Evolutionary conservation across 148 eudicot species (phyloP), one percentile per base, ranked within the genome.

Genomic region (Rhododendron mucronatum): DNA sequence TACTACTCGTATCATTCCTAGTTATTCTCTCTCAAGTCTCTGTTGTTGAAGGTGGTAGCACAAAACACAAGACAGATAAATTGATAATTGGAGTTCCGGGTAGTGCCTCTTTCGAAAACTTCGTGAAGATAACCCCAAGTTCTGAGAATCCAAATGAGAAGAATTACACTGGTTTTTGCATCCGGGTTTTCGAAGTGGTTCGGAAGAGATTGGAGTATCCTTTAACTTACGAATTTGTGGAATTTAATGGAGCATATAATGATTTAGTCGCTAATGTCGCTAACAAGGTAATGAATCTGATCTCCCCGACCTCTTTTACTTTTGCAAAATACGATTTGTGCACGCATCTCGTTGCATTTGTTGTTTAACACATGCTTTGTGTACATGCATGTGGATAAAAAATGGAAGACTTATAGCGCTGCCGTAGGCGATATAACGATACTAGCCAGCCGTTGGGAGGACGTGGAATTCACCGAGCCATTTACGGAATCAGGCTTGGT

Each of bases 341-440:
- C 44, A 41, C 44, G 44, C 44, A 41, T 41, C 44, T 41, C 1
- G 7, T 41, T 37, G 39, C 4, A 5, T 41, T 41, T 41, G 5
- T 41, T 41, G 44, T 5, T 41, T 41, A 47, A 47, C 48, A 9
- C 48, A 8, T 47, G 48, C 48, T 47, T 47, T 47, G 48, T 47
- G 48, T 47, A 47, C 48, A 47, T 47, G 9, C 11, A 47, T 8
- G 48, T 47, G 48, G 11, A 47, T 47, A 0, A 45, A 7, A 47
- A 28, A 21, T 44, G 35, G 6, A 33, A 86, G 93, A 87, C 80
- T 11, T 90, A 80, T 47, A 91, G 85, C 79, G 92, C 87, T 37
- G 87, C 83, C 0, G 85, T 89, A 10, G 93, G 92, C 0, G 92
- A 90, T 82, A 26, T 90, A 23, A 89, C 93, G 3, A 89, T 89